Evolutionary conservation across 257 asterid genomes (phyloP).

Genomic region (Solanum dulcamara): DNA sequence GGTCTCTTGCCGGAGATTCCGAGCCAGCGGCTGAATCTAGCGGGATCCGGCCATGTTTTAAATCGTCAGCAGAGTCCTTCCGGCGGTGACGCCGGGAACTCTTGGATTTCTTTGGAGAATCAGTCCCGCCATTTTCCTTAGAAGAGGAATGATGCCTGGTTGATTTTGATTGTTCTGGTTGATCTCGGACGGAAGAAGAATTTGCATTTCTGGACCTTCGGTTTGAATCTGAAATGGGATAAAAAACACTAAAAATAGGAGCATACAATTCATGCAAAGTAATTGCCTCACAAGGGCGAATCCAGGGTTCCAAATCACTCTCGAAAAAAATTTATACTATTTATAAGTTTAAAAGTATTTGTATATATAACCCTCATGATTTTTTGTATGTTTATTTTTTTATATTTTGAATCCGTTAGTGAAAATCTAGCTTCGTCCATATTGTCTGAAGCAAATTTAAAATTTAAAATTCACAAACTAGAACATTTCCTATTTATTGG

Average conservation of each 20-base stretch:
- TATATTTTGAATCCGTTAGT: no score
- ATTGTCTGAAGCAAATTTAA: no score
- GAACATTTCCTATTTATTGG: not conserved
- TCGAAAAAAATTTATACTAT: no score
- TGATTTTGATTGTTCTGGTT: conserved; percentile 25
- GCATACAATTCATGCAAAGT: not conserved
- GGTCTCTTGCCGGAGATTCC: conserved; percentile 15
- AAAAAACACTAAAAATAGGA: not conserved
- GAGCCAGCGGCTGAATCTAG: conserved; percentile 15
- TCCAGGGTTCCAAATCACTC: no score
- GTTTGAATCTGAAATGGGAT: conserved; percentile 25
- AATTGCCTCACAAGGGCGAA: not conserved
- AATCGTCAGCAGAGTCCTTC: conserved; percentile 36
- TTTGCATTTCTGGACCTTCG: conserved; percentile 19
- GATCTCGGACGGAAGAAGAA: conserved; percentile 18
- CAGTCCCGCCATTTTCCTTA: conserved; percentile 13
- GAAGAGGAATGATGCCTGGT: conserved; percentile 33
- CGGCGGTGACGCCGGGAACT: conserved; percentile 36
- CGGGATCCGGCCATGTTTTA: conserved; percentile 5
- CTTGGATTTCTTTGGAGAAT: conserved; percentile 31
- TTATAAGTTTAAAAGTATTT: no score
- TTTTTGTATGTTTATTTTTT: not conserved
- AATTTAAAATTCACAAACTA: no score
- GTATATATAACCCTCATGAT: not conserved
- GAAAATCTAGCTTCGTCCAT: no score